phyloP scores from a whole-genome alignment of 78 protist species.

The Diacronema lutheri region DNA sequence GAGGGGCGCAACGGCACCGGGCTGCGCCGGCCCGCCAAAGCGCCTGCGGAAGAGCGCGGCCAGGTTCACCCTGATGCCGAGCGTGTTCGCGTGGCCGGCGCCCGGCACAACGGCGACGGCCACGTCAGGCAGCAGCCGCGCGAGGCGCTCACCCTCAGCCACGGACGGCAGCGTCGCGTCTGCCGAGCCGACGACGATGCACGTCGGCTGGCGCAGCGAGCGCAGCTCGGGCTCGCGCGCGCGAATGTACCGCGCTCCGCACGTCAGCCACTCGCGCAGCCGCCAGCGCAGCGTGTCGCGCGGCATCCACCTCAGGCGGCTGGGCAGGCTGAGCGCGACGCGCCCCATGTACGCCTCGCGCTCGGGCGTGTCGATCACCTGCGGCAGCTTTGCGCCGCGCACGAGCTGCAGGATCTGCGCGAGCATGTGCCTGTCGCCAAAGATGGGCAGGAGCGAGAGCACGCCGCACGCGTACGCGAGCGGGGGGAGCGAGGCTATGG shows the following conservation, averaged over 20 bases:
- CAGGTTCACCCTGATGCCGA: too few relatives aligned
- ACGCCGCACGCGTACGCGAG: neutral
- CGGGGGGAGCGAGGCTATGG: neutral
- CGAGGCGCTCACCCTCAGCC: neutral
- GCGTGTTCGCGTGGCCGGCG: too few relatives aligned
- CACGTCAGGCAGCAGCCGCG: too few relatives aligned
- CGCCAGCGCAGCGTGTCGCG: neutral
- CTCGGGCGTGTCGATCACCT: neutral
- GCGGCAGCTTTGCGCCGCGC: neutral
- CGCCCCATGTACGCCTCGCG: slow-evolving; percentile 6
- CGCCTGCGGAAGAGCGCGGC: too few relatives aligned
- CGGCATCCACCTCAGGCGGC: neutral
- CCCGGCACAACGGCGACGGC: too few relatives aligned
- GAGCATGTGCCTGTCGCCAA: neutral
- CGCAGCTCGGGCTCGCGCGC: neutral
- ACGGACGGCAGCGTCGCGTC: neutral
- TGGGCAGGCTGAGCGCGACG: neutral
- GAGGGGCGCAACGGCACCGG: too few relatives aligned
- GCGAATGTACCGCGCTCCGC: neutral
- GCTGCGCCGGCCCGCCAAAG: too few relatives aligned
- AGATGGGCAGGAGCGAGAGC: neutral
- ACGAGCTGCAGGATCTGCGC: neutral
- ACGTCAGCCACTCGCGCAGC: neutral
- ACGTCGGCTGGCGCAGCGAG: neutral
- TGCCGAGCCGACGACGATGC: neutral